These are phyloP conservation scores for Solanum sparsipilum DNA, from an alignment of 257 asterid species.

Conservation along the genomic window DNA sequence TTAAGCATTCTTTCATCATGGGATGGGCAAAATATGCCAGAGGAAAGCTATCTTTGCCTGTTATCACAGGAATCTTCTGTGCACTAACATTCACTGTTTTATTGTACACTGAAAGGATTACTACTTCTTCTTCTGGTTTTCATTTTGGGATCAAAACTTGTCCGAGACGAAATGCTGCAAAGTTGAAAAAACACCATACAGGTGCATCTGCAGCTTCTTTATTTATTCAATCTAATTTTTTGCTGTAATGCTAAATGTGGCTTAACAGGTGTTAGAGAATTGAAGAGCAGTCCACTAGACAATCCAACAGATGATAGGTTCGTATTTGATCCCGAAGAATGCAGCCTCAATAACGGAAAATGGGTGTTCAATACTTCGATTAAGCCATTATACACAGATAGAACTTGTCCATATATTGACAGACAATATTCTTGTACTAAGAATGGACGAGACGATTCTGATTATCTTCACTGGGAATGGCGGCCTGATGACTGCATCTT, in stretches of 20 bases:
- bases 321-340: constrained; percentile 69
- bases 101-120: constrained; percentile 49
- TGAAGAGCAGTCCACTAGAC: constrained; percentile 24
- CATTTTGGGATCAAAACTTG: constrained; percentile 48
- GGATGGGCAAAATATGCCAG: constrained; percentile 28
- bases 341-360: constrained; percentile 54
- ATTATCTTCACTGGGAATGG: constrained; percentile 82
- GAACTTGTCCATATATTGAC: constrained; percentile 67
- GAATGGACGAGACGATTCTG: constrained; percentile 64
- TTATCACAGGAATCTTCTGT: constrained; percentile 33
- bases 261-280: constrained; percentile 20
- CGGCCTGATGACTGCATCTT: constrained; percentile 86
- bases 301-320: constrained; percentile 70
- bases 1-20: constrained; percentile 18
- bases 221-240: not conserved
- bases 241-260: not conserved
- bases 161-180: constrained; percentile 28
- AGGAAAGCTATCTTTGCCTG: constrained; percentile 39
- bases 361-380: constrained; percentile 69
- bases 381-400: constrained; percentile 64
- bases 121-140: constrained; percentile 29
- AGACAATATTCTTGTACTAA: constrained; percentile 74
- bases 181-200: constrained; percentile 10
- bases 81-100: constrained; percentile 37
- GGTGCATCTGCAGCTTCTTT: not conserved